These are phyloP conservation scores for Auricularia cornea DNA, from an alignment of 768 basidiomycete species.

Conservation along the genomic window DNA sequence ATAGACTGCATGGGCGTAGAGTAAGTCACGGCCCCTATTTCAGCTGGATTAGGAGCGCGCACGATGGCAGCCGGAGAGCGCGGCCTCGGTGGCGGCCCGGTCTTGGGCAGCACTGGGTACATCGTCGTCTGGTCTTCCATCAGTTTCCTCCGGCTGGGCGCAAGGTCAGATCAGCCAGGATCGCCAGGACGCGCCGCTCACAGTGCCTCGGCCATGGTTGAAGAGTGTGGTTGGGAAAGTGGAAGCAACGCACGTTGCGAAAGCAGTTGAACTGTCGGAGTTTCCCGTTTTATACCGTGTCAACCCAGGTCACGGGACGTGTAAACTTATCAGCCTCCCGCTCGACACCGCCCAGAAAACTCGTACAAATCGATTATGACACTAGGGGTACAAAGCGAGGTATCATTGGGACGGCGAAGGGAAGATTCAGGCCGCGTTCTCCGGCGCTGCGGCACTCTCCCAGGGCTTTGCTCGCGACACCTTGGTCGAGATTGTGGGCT, in stretches of 20 bases:
- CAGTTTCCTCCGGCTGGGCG: not conserved
- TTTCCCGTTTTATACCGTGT: not conserved
- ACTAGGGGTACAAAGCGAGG: too few species aligned
- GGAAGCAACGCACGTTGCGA: not conserved
- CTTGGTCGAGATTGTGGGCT: not conserved
- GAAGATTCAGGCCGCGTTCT: too few species aligned
- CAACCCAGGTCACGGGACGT: slow-evolving; percentile 1
- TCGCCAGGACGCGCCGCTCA: not conserved
- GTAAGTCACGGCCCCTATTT: not conserved
- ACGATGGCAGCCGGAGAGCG: not conserved
- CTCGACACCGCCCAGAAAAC: too few species aligned
- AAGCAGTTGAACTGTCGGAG: not conserved
- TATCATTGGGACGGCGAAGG: too few species aligned
- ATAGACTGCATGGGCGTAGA: not conserved
- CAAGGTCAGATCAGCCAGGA: not conserved
- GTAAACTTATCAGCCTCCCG: too few species aligned
- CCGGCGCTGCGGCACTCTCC: slow-evolving; percentile 32
- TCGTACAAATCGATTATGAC: too few species aligned
- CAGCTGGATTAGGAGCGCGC: not conserved
- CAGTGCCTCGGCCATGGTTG: not conserved
- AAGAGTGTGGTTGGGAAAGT: not conserved
- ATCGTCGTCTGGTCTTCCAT: not conserved
- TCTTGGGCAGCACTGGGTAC: not conserved
- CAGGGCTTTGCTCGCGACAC: slow-evolving; percentile 53
- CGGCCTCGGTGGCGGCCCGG: not conserved